Percentiles rank a stretch among this genome's conserved stretches.
These are phyloP conservation scores for Sophora flavescens DNA, from an alignment of 306 rosid species.

Conservation along the genomic window DNA sequence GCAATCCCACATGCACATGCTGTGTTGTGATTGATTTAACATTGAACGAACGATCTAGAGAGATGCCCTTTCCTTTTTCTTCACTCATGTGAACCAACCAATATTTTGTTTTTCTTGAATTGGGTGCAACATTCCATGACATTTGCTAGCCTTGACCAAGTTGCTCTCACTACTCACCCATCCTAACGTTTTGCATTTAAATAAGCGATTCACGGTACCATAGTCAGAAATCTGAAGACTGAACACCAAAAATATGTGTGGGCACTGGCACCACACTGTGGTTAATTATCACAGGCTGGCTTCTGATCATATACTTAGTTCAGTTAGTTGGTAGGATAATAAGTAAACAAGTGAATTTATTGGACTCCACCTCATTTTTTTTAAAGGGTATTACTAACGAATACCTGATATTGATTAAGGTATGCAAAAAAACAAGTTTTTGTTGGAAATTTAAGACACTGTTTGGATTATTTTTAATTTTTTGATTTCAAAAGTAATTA, in stretches of 20 bases:
- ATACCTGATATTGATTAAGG: too few relatives aligned
- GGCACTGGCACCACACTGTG: background rate
- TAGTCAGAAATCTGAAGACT: background rate
- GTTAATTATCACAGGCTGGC: conserved; percentile 10
- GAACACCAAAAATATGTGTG: background rate
- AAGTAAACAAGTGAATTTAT: background rate
- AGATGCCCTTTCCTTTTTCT: background rate
- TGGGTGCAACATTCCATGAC: conserved; percentile 14
- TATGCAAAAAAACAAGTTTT: too few relatives aligned
- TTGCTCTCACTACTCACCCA: background rate
- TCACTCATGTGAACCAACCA: conserved; percentile 20
- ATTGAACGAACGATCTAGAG: background rate
- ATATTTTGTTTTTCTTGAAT: conserved; percentile 19
- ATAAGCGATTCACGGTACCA: background rate
- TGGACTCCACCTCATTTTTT: background rate
- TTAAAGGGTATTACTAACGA: too few relatives aligned
- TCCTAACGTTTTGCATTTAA: conserved; percentile 1
- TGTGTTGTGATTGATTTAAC: conserved; percentile 42
- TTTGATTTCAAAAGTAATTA: too few relatives aligned
- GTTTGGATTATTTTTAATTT: too few relatives aligned
- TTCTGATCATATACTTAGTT: background rate
- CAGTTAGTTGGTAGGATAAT: background rate
- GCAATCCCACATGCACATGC: conserved; percentile 58
- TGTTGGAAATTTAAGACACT: too few relatives aligned
- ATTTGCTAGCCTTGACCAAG: background rate